These are phyloP conservation scores for Gynochthodes officinalis DNA, from an alignment of 257 asterid genomes.

Conservation along the genomic window DNA sequence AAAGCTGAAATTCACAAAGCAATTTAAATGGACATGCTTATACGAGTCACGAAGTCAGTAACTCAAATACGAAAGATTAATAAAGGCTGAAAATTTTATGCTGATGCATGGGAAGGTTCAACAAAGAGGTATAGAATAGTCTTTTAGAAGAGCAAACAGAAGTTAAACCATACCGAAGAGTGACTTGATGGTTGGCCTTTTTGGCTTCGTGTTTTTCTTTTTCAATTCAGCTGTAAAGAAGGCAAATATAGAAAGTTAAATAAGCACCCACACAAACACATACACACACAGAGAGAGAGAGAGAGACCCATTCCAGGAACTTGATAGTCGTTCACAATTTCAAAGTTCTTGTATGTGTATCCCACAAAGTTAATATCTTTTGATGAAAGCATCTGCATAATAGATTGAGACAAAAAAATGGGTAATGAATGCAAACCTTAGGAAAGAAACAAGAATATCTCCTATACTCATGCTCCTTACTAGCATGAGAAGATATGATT, in stretches of 20 bases:
- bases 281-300: conserved; percentile 15
- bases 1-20: background rate
- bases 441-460: conserved; percentile 5
- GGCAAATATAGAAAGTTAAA: conserved; percentile 19
- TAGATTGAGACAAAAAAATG: conserved; percentile 13
- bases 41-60: background rate
- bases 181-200: conserved; percentile 81
- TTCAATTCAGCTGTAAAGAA: conserved; percentile 73
- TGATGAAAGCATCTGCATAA: conserved; percentile 83
- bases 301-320: conserved; percentile 84
- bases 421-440: conserved; percentile 11
- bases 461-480: background rate
- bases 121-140: background rate
- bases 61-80: background rate
- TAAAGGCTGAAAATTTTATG: background rate
- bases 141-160: background rate
- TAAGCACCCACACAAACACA: background rate
- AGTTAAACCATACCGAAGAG: conserved; percentile 64
- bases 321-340: conserved; percentile 93
- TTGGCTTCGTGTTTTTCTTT: conserved; percentile 74
- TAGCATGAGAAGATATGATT: background rate
- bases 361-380: conserved; percentile 96
- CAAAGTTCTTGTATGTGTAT: conserved; percentile 95
- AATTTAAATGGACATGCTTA: background rate
- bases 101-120: background rate